These are phyloP conservation scores for Jasminum sambac DNA, from an alignment of 257 asterid genomes.

Conservation along the genomic window DNA sequence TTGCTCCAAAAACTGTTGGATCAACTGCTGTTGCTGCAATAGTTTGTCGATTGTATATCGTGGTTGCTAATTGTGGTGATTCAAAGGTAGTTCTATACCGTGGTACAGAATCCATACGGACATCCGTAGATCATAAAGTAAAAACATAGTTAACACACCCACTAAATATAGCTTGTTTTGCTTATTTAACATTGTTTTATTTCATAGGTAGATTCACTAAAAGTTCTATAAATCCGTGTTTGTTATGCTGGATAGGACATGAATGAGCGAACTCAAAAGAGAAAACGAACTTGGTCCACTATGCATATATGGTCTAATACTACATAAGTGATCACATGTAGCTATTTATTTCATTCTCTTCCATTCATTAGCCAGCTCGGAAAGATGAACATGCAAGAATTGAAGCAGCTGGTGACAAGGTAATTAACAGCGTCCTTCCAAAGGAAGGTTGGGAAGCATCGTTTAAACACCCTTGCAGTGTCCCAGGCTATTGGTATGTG, in stretches of 20 bases:
- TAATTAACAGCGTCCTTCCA: constrained; percentile 29
- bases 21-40: constrained; percentile 90
- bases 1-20: constrained; percentile 90
- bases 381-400: constrained; percentile 93
- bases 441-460: constrained; percentile 96
- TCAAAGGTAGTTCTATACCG: constrained; percentile 95
- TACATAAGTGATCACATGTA: neutral
- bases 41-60: constrained; percentile 89
- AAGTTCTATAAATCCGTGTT: too few species aligned
- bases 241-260: too few species aligned
- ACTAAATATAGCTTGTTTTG: too few species aligned
- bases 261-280: too few species aligned
- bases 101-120: constrained; percentile 74
- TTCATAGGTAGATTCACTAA: too few species aligned
- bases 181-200: too few species aligned
- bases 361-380: constrained; percentile 64
- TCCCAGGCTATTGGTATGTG: too few species aligned
- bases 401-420: constrained; percentile 95
- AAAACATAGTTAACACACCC: too few species aligned
- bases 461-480: constrained; percentile 79
- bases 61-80: constrained; percentile 87
- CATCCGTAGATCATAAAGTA: constrained; percentile 89
- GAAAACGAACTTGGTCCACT: too few species aligned
- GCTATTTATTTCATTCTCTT: constrained; percentile 24
- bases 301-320: too few species aligned